Evolutionary conservation across 106 monocot genomes (phyloP).

Genomic region (Allium fistulosum): DNA sequence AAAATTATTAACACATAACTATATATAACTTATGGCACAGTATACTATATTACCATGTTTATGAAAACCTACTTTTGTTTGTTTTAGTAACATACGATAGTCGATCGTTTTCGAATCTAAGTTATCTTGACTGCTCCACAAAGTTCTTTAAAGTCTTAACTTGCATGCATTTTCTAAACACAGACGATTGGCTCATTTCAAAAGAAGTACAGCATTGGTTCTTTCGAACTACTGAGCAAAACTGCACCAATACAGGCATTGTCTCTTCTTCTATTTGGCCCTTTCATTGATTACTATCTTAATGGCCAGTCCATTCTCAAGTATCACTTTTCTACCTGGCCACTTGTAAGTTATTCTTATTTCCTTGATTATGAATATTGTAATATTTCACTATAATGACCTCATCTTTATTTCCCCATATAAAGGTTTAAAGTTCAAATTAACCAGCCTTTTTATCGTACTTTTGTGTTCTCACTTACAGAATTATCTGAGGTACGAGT

Average conservation of each 20-base stretch:
- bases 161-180: slow-evolving; percentile 2
- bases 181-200: slow-evolving; percentile 75
- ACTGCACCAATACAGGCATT: slow-evolving; percentile 78
- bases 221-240: slow-evolving; percentile 77
- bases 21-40: not conserved
- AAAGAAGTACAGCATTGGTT: slow-evolving; percentile 61
- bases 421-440: too few species aligned
- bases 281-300: slow-evolving; percentile 58
- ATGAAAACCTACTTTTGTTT: not conserved
- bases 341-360: slow-evolving; percentile 27
- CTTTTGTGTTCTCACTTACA: not conserved
- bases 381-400: not conserved
- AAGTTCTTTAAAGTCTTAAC: not conserved
- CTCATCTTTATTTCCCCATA: too few species aligned
- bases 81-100: not conserved
- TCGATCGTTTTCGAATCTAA: not conserved
- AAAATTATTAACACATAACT: not conserved
- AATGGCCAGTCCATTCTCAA: slow-evolving; percentile 23
- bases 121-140: not conserved
- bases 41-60: not conserved
- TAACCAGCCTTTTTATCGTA: not conserved
- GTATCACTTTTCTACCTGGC: slow-evolving; percentile 44
- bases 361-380: not conserved
- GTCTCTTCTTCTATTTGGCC: slow-evolving; percentile 72
- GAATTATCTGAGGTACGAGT: too few species aligned